These are phyloP conservation scores for Kodamaea plutei DNA, from an alignment of 1,139 yeast genomes.

Conservation along the genomic window DNA sequence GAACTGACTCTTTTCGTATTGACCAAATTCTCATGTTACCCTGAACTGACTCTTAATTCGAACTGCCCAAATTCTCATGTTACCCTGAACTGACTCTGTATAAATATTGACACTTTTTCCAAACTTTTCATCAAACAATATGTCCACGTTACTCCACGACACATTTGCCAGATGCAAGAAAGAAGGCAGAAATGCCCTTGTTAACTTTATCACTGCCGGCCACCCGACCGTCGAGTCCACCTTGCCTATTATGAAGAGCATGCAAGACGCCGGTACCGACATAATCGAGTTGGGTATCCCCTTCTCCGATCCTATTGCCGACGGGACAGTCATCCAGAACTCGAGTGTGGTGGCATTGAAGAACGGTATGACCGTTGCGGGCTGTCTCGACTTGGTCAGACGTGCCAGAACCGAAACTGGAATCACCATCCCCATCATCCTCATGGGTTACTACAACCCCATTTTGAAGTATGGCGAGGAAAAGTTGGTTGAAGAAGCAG, in stretches of 20 bases:
- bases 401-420: slow-evolving; percentile 75
- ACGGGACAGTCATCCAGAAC: slow-evolving; percentile 92
- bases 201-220: slow-evolving; percentile 93
- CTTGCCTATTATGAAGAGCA: slow-evolving; percentile 75
- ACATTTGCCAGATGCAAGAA: slow-evolving; percentile 68
- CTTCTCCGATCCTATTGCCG: slow-evolving; percentile 98
- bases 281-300: slow-evolving; percentile 94
- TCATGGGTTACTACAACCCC: slow-evolving; percentile 98
- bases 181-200: slow-evolving; percentile 81
- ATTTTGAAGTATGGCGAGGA: slow-evolving; percentile 86
- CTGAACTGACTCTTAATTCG: slow-evolving; percentile 17
- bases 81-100: slow-evolving; percentile 22
- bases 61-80: slow-evolving; percentile 6
- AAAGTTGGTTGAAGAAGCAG: slow-evolving; percentile 69
- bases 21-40: slow-evolving; percentile 12
- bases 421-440: slow-evolving; percentile 78
- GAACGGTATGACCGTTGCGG: slow-evolving; percentile 72
- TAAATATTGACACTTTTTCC: slow-evolving; percentile 4
- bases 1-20: slow-evolving; percentile 27
- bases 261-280: slow-evolving; percentile 95
- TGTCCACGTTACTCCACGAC: slow-evolving; percentile 67
- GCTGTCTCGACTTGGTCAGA: slow-evolving; percentile 65
- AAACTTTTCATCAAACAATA: slow-evolving; percentile 16
- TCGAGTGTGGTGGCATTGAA: slow-evolving; percentile 77
- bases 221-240: slow-evolving; percentile 87